Percentiles rank a stretch among this genome's conserved stretches.
These are phyloP conservation scores for Vaccinium vitisidaea DNA, from an alignment of 148 eudicot species.

Conservation along the genomic window DNA sequence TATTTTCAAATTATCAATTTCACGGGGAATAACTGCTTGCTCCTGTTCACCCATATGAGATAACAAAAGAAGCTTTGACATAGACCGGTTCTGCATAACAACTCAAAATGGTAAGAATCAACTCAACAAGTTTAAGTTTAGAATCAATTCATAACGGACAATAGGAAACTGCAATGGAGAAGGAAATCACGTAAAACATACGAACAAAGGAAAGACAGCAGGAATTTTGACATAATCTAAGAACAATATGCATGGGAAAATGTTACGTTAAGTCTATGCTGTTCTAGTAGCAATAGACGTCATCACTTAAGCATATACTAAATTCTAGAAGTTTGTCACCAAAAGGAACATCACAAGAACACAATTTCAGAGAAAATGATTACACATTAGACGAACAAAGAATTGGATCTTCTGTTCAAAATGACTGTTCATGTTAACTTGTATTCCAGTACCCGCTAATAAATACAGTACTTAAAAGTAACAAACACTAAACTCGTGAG, in stretches of 20 bases:
- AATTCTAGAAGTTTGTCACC: background rate
- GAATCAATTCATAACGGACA: background rate
- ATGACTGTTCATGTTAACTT: background rate
- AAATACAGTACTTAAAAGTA: background rate
- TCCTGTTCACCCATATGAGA: constrained; percentile 49
- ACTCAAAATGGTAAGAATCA: background rate
- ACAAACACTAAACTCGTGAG: background rate
- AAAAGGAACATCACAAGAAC: background rate
- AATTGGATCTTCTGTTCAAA: constrained; percentile 5
- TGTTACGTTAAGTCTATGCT: background rate
- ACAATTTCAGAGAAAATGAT: background rate
- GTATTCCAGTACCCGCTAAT: background rate
- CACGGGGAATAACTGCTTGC: constrained; percentile 37
- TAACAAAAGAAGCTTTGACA: constrained; percentile 55
- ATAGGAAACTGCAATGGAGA: background rate
- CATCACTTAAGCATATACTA: background rate
- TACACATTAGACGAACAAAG: background rate
- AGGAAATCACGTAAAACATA: background rate
- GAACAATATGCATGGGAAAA: background rate
- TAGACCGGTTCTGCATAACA: constrained; percentile 61
- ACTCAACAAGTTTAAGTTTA: constrained; percentile 13
- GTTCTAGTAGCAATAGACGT: background rate
- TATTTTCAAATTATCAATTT: constrained; percentile 61
- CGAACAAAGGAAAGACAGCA: background rate
- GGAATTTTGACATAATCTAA: background rate